phyloP scores from a whole-genome alignment of 106 monocot genomes.

The Dactylorhiza incarnata region DNA sequence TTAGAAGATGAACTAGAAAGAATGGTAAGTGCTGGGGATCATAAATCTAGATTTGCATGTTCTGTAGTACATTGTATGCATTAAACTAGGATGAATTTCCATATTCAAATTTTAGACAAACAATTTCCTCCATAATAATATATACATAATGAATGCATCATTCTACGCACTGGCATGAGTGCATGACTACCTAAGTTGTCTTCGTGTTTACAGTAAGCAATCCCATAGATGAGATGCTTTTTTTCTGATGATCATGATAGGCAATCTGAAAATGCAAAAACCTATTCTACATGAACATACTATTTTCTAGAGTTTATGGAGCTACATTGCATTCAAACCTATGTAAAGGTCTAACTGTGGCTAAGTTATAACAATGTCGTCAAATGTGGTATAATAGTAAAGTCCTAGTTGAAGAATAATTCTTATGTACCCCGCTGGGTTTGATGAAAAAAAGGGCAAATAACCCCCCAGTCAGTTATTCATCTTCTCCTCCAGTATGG shows the following conservation, averaged over 20 bases:
- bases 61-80: not conserved
- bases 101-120: not conserved
- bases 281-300: not conserved
- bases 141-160: no score
- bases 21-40: not conserved
- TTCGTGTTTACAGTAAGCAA: not conserved
- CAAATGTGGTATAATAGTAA: no score
- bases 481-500: not conserved
- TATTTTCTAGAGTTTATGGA: not conserved
- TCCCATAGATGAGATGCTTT: not conserved
- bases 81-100: not conserved
- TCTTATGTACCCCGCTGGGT: no score
- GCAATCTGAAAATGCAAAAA: no score
- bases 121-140: not conserved
- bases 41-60: not conserved
- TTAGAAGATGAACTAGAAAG: not conserved
- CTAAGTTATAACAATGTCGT: no score
- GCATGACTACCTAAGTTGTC: not conserved
- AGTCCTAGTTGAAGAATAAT: no score
- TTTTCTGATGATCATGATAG: no score
- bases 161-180: no score
- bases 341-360: no score
- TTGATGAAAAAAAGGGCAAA: not conserved
- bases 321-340: not conserved
- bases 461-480: not conserved